Evolutionary conservation across 2,329 filamentous ascomycete species (phyloP).

Genomic region (Pseudogymnoascus sp.): DNA sequence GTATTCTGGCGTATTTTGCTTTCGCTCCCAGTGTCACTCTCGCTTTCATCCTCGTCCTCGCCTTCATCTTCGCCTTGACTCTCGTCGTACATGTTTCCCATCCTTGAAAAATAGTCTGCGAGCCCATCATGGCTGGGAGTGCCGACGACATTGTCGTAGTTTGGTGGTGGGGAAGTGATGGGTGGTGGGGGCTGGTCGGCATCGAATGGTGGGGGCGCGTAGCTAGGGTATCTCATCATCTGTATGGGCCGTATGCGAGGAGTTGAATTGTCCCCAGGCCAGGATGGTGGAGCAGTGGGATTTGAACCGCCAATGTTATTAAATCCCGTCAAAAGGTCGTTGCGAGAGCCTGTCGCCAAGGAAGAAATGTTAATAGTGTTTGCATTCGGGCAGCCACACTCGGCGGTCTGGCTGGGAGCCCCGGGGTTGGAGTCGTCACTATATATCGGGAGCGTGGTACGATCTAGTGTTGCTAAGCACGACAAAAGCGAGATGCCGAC

Average conservation of each 20-base stretch:
- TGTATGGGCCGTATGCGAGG: constrained; percentile 50
- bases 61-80: constrained; percentile 9
- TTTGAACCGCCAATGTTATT: constrained; percentile 29
- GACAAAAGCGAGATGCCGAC: constrained; percentile 58
- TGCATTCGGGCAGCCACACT: constrained; percentile 58
- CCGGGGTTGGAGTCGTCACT: constrained; percentile 40
- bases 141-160: constrained; percentile 57
- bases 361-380: constrained; percentile 24
- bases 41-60: constrained; percentile 11
- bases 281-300: constrained; percentile 30
- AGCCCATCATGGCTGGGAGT: constrained; percentile 43
- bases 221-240: constrained; percentile 57
- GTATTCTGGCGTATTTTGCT: not conserved
- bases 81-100: constrained; percentile 36
- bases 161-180: constrained; percentile 59
- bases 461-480: constrained; percentile 62
- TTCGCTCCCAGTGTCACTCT: constrained; percentile 13
- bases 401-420: constrained; percentile 32
- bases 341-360: not conserved
- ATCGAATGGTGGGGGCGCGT: constrained; percentile 62
- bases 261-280: constrained; percentile 31
- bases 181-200: constrained; percentile 60
- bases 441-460: constrained; percentile 62
- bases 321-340: not conserved
- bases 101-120: constrained; percentile 60